Base-by-base conservation (phyloP, 176 grass and related monocot genomes). In the Pontederia paniculata region DNA sequence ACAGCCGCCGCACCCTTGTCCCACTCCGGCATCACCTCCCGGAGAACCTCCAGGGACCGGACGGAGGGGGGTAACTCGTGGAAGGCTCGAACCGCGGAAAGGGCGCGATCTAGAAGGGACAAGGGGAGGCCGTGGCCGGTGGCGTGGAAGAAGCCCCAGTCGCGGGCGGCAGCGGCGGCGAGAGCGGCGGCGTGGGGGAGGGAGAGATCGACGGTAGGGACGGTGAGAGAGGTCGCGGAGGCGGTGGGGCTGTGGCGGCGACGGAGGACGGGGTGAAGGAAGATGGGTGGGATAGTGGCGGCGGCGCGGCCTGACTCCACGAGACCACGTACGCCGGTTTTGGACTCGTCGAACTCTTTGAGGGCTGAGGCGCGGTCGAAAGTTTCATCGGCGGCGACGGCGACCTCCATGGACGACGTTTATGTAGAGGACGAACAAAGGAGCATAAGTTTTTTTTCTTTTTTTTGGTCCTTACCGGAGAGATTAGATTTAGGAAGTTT, bases 81-180 rank as follows among this genome's bases (percentile, higher is more conserved):
- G 75, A 95, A 88, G 78, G 81, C 58, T 57, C 81, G 84, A 18
- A 85, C 79, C 61, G 81, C 74, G 31, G 75, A 70, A 78, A 88
- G 62, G 12, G 69, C 58, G 13, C 64, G 44, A 19, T 48, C 60
- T 41, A 77, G 59, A 62, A 74, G 50, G 42, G 71, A 52, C 13
- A 67, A 17, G 46, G 84, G 77, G 55, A 94, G 46, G 17, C 64
- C 56, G 55, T 95, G 58, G 75, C 88, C 88, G 60, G 81, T 53
- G 48, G 88, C 78, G 60, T 95, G 75, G 79, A 88, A 88, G 84
- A 95, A 95, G 21, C 84, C 89, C 81, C 81, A 88, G 4, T 50
- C 57, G 23, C 76, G 75, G 1, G 84, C 75, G 50, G 84, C 84
- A 11, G 66, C 67, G 2, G 70, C 18, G 0, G 75, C 68, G 25